These are phyloP conservation scores for Grifola frondosa DNA, from an alignment of 1,284 basidiomycete species.

Conservation along the genomic window DNA sequence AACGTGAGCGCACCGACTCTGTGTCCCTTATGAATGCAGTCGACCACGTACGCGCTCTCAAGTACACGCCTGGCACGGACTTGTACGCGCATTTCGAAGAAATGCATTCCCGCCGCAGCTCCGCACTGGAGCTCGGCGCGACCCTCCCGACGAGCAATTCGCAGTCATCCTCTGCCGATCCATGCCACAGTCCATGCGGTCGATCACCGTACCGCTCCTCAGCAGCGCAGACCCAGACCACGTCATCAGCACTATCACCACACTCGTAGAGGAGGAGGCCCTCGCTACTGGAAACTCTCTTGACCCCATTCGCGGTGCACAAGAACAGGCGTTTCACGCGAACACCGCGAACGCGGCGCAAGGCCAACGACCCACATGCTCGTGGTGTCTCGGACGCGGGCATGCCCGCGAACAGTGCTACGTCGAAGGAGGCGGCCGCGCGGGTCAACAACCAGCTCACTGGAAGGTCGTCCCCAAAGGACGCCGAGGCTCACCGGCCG, in stretches of 20 bases:
- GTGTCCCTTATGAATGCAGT: no score
- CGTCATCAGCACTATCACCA: not conserved
- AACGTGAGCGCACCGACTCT: no score
- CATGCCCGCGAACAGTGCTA: not conserved
- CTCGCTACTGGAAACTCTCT: not conserved
- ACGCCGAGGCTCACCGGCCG: not conserved
- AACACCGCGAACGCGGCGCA: not conserved
- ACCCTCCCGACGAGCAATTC: not conserved
- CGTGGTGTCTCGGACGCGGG: not conserved
- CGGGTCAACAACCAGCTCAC: not conserved
- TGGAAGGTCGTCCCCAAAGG: not conserved
- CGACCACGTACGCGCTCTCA: no score
- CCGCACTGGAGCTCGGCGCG: not conserved
- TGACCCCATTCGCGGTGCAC: not conserved
- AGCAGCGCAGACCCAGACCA: not conserved
- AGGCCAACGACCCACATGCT: no score
- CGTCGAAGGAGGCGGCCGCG: not conserved
- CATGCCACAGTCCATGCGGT: not conserved
- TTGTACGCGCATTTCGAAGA: not conserved
- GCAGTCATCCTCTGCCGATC: not conserved
- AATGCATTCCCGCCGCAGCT: not conserved
- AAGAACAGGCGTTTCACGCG: not conserved
- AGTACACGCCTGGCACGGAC: not conserved
- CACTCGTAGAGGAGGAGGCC: not conserved
- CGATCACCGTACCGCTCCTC: not conserved